A percentile compares a stretch with the other conserved stretches of the same genome.
Conservation (phyloP, 768 basidiomycete species). For the Phaeotremella skinneri region DNA sequence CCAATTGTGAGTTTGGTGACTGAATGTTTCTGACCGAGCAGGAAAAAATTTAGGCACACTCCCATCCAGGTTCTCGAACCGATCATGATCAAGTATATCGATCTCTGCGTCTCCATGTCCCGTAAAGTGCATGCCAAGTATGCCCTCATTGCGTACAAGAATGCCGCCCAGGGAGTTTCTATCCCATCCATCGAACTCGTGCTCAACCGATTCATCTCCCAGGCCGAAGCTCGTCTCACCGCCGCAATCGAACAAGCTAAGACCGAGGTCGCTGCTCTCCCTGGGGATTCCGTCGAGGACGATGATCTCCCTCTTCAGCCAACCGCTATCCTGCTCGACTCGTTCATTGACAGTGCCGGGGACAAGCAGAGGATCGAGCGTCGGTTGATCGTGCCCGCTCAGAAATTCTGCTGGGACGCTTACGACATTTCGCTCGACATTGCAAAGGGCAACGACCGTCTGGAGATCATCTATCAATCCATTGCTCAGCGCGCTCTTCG, state of each 20-base stretch:
- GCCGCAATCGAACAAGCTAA: conserved; percentile 52
- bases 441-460: conserved; percentile 87
- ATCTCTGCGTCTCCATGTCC: conserved; percentile 91
- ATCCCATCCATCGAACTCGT: conserved; percentile 89
- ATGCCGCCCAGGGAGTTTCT: conserved; percentile 89
- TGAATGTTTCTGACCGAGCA: conserved; percentile 11
- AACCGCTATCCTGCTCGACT: conserved; percentile 82
- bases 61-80: conserved; percentile 86
- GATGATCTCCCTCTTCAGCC: conserved; percentile 94
- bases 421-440: conserved; percentile 94
- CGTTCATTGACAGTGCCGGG: conserved; percentile 62
- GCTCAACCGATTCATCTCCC: conserved; percentile 73
- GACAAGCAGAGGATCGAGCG: conserved; percentile 92
- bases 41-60: conserved; percentile 87
- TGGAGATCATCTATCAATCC: conserved; percentile 93
- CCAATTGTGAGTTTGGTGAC: conserved; percentile 41
- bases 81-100: conserved; percentile 91
- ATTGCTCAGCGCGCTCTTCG: conserved; percentile 96
- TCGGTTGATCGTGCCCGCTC: conserved; percentile 92
- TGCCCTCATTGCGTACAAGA: conserved; percentile 95
- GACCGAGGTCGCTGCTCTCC: conserved; percentile 46
- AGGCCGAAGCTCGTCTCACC: conserved; percentile 48
- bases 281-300: conserved; percentile 66
- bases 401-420: conserved; percentile 98
- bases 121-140: conserved; percentile 92